Evolutionary conservation across 768 basidiomycete species (phyloP), one percentile per base, ranked within the genome.

Genomic region (Suillus placidus): DNA sequence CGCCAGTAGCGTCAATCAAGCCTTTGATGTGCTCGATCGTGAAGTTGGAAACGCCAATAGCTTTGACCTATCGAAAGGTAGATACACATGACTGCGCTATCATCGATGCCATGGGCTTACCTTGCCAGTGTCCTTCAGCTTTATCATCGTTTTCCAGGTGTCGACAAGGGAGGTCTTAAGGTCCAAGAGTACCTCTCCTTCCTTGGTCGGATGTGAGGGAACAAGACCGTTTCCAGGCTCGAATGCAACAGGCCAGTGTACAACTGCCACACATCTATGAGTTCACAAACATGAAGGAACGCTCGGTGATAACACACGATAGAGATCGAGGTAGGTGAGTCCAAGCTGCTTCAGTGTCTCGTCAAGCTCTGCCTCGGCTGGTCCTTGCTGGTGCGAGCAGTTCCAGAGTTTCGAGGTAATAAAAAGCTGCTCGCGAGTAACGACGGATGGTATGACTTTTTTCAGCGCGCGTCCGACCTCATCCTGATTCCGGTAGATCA

Each of bases 391-490:
- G 73, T 93, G 92, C 12, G 85, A 81, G 56, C 83, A 82, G 77
- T 94, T 94, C 93, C 93, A 95, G 56, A 93, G 83, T 76, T 95
- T 93, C 51, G 87, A 88, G 3, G 91, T 92, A 76, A 92, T 87
- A 77, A 90, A 93, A 63, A 94, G 83, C 16, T 95, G 88, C 73
- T 91, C 87, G 68, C 93, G 90, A 72, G 88, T 85, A 66, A 93
- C 91, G 62, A 93, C 89, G 10, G 85, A 85, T 1, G 88, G 88
- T 66, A 93, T 87, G 72, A 94, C 85, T 73, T 90, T 90, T 77
- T 89, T 89, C 72, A 93, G 81, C 2, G 90, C 90, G 4, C 82
- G 81, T 6, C 91, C 89, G 63, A 92, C 87, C 77, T 91, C 91
- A 64, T 87, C 82, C 76, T 94, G 93, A 76, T 95, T 95, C 67